Conservation (phyloP, 129 eudicot species). For the Saussurea involucrata region DNA sequence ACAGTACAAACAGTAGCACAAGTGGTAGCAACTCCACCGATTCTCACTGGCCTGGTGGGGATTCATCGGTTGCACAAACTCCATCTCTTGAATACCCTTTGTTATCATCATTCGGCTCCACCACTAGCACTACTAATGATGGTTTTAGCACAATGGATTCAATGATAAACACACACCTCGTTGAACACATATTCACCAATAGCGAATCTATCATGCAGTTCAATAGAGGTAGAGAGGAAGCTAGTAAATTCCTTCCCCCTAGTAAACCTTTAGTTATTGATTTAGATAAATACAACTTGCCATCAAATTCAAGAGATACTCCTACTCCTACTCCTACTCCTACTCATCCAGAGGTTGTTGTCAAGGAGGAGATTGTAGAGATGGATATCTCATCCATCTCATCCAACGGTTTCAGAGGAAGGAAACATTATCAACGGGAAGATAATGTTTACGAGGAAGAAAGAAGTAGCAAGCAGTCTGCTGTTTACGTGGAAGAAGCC, state of each 20-base stretch:
- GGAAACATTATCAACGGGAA: constrained; percentile 32
- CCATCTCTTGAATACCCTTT: constrained; percentile 30
- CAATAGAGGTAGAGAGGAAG: constrained; percentile 80
- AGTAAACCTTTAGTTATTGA: constrained; percentile 49
- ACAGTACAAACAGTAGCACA: constrained; percentile 48
- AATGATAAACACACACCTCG: constrained; percentile 24
- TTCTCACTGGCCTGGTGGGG: constrained; percentile 44
- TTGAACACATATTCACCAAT: constrained; percentile 44
- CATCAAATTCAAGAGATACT: constrained; percentile 39
- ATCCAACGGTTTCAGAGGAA: constrained; percentile 10
- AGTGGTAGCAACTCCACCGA: constrained; percentile 34
- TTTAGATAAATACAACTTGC: constrained; percentile 53
- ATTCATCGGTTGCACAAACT: constrained; percentile 32
- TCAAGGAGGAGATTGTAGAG: constrained; percentile 18
- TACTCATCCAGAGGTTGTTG: constrained; percentile 10
- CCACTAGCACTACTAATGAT: constrained; percentile 28
- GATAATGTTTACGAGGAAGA: constrained; percentile 28
- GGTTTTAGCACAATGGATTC: constrained; percentile 19
- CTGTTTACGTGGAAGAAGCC: constrained; percentile 31
- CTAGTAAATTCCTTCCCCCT: constrained; percentile 79
- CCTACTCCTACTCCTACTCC: no score
- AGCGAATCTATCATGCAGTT: constrained; percentile 67
- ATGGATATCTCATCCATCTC: not conserved
- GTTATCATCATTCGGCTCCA: constrained; percentile 35
- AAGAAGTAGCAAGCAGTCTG: constrained; percentile 49